Percentiles rank a stretch among this genome's conserved stretches.
Conservation (phyloP, 345 rosid species). For the Hibiscus mutabilis region DNA sequence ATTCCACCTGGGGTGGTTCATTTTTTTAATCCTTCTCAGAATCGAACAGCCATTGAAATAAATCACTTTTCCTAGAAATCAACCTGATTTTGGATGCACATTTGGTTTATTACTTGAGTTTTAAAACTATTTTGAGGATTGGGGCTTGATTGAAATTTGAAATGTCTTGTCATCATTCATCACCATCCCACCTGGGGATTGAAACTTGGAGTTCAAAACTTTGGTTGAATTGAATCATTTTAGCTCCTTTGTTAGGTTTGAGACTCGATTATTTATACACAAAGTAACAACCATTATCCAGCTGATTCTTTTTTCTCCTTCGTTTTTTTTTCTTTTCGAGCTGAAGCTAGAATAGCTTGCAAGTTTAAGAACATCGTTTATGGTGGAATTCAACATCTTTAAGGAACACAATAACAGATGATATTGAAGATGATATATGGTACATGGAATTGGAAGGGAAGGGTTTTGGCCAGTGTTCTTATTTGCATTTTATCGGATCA, state of each 20-base stretch:
- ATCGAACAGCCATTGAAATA: no score
- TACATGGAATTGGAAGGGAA: background rate
- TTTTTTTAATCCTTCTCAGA: background rate
- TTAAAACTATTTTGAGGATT: background rate
- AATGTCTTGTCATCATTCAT: no score
- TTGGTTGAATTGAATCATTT: background rate
- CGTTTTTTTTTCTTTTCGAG: no score
- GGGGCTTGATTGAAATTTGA: background rate
- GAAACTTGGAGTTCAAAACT: no score
- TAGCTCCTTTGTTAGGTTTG: background rate
- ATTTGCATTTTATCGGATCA: background rate
- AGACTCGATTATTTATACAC: no score
- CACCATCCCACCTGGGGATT: no score
- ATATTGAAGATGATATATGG: background rate
- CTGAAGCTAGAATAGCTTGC: background rate
- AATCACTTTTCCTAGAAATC: background rate
- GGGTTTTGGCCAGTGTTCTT: background rate
- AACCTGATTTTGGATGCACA: background rate
- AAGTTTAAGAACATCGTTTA: background rate
- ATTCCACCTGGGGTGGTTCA: constrained; percentile 1
- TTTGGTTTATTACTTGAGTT: background rate
- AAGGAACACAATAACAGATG: background rate
- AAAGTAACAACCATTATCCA: no score
- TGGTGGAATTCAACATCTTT: background rate
- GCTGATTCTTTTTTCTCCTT: no score